A percentile compares a stretch with the other conserved stretches of the same genome.
Evolutionary conservation across 805 yeast genomes (phyloP).

Genomic region (Nakazawaea molendinolei): DNA sequence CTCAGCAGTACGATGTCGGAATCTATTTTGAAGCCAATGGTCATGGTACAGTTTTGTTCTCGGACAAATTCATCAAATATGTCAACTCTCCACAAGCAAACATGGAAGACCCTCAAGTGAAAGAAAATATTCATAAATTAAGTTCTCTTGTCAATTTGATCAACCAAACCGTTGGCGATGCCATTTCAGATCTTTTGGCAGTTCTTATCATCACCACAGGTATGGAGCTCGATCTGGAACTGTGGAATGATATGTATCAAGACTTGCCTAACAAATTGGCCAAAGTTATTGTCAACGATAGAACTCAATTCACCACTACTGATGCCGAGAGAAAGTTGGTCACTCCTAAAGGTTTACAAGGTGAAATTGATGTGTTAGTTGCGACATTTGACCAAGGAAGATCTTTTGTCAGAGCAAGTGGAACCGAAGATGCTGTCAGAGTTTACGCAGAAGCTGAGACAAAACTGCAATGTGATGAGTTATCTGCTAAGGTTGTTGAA

Average conservation of each 20-base stretch:
- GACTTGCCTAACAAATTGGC: constrained; percentile 84
- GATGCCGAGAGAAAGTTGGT: constrained; percentile 83
- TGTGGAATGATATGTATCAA: constrained; percentile 71
- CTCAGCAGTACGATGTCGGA: constrained; percentile 79
- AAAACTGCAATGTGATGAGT: constrained; percentile 36
- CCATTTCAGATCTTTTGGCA: constrained; percentile 83
- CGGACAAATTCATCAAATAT: constrained; percentile 41
- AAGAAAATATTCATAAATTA: constrained; percentile 52
- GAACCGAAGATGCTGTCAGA: constrained; percentile 96
- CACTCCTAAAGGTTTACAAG: constrained; percentile 75
- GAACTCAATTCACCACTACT: constrained; percentile 73
- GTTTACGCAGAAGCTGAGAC: constrained; percentile 86
- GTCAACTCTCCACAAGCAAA: constrained; percentile 30
- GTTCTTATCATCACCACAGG: constrained; percentile 60
- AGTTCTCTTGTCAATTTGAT: constrained; percentile 61
- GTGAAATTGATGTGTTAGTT: constrained; percentile 60
- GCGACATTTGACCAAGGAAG: constrained; percentile 54
- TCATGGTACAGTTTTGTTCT: constrained; percentile 93
- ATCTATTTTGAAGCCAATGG: constrained; percentile 98
- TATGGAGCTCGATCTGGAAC: constrained; percentile 49
- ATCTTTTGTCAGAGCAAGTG: constrained; percentile 93
- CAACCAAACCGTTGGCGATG: constrained; percentile 98
- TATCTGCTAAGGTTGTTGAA: constrained; percentile 34
- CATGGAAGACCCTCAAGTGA: constrained; percentile 36
- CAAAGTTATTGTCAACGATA: constrained; percentile 78